Percentiles rank a stretch among this genome's conserved stretches.
phyloP scores from a whole-genome alignment of 2,329 filamentous ascomycete species.

The Fusarium keratoplasticum region DNA sequence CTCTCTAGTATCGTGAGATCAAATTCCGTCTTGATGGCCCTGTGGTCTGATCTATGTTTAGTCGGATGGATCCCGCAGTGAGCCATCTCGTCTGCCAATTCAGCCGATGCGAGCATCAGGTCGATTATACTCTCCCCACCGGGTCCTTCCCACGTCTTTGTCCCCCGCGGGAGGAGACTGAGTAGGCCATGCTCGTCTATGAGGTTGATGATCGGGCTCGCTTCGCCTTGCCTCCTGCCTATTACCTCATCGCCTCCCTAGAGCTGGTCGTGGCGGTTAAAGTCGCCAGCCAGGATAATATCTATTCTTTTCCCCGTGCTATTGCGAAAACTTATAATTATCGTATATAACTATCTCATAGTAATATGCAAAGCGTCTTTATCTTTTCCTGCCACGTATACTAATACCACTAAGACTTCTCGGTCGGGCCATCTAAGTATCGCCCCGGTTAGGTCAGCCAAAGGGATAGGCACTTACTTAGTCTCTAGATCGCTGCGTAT shows the following conservation, averaged over 20 bases:
- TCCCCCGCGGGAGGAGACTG: conserved; percentile 26
- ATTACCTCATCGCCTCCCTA: conserved; percentile 34
- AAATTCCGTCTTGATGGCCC: conserved; percentile 47
- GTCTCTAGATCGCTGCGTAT: background rate
- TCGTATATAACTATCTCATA: background rate
- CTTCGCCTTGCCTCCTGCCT: conserved; percentile 49
- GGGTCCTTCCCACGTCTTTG: conserved; percentile 48
- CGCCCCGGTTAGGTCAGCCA: background rate
- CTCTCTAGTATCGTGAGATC: conserved; percentile 24
- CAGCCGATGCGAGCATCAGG: conserved; percentile 38
- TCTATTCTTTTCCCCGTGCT: background rate
- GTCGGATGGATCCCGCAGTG: background rate
- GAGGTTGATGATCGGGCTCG: conserved; percentile 49
- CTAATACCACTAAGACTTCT: background rate
- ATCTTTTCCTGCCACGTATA: background rate
- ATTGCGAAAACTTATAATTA: background rate
- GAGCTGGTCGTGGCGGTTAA: conserved; percentile 22
- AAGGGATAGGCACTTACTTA: background rate
- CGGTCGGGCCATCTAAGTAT: background rate
- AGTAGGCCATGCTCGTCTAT: conserved; percentile 48
- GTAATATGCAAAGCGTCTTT: background rate
- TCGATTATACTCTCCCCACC: conserved; percentile 41
- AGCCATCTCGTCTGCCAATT: conserved; percentile 20
- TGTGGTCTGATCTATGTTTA: conserved; percentile 43
- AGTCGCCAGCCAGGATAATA: background rate